Conservation (phyloP, 2,329 filamentous ascomycete genomes). For the Lojkania enalia region DNA sequence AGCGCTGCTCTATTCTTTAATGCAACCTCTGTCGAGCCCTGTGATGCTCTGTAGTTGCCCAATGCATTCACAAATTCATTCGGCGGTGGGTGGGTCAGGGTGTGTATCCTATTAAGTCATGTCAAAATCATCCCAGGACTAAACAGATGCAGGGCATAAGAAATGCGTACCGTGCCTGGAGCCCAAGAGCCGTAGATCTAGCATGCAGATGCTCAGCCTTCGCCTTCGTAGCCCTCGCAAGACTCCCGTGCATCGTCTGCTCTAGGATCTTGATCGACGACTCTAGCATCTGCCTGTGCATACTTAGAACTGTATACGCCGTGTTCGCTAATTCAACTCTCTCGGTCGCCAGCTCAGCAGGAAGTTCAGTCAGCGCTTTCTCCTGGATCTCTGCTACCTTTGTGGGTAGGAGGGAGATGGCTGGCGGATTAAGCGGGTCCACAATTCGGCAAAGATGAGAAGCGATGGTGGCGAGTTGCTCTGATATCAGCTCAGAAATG, state of each 20-base stretch:
- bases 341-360: slow-evolving; percentile 27
- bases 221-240: slow-evolving; percentile 47
- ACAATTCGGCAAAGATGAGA: slow-evolving; percentile 40
- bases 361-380: slow-evolving; percentile 20
- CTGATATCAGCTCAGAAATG: slow-evolving; percentile 40
- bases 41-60: slow-evolving; percentile 32
- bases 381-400: slow-evolving; percentile 16
- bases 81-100: slow-evolving; percentile 30
- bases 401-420: slow-evolving; percentile 14
- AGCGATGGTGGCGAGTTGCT: slow-evolving; percentile 34
- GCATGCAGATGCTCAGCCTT: slow-evolving; percentile 49
- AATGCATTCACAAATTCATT: slow-evolving; percentile 34
- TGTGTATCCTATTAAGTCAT: slow-evolving; percentile 24
- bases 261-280: slow-evolving; percentile 50
- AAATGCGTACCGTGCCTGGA: slow-evolving; percentile 40
- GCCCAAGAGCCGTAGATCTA: slow-evolving; percentile 47
- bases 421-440: slow-evolving; percentile 21
- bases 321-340: slow-evolving; percentile 42
- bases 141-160: slow-evolving; percentile 22
- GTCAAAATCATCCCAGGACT: slow-evolving; percentile 2
- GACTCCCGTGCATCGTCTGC: slow-evolving; percentile 51
- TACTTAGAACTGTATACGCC: slow-evolving; percentile 35
- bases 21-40: slow-evolving; percentile 33
- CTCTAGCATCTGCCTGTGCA: slow-evolving; percentile 44
- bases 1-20: slow-evolving; percentile 38